Conservation (phyloP, 2,329 filamentous ascomycete genomes). For the Torrubiellomyces zombiae region DNA sequence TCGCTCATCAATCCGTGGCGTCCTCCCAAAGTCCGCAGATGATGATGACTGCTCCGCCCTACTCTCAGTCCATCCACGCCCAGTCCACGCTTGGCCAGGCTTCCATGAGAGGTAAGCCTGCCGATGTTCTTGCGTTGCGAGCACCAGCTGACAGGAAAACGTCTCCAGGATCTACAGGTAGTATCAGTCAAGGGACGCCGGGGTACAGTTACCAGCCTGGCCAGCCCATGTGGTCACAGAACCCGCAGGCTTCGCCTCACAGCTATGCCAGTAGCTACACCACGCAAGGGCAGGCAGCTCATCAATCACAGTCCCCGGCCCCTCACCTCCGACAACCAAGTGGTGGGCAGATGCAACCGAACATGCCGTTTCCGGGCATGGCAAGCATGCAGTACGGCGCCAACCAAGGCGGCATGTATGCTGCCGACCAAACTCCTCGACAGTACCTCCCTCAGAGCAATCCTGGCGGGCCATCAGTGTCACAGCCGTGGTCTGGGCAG, state of each 20-base stretch:
- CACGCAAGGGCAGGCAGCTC: constrained; percentile 33
- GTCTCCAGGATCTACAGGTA: constrained; percentile 30
- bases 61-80: constrained; percentile 54
- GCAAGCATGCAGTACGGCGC: constrained; percentile 40
- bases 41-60: constrained; percentile 49
- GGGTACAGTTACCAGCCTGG: constrained; percentile 46
- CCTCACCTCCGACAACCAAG: constrained; percentile 42
- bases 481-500: constrained; percentile 39
- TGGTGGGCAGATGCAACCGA: constrained; percentile 37
- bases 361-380: constrained; percentile 48
- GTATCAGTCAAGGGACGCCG: constrained; percentile 32
- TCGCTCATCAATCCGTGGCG: constrained; percentile 40
- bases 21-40: constrained; percentile 47
- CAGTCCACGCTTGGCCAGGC: constrained; percentile 59
- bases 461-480: constrained; percentile 30
- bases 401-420: constrained; percentile 39
- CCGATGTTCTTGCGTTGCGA: constrained; percentile 24
- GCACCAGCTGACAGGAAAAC: constrained; percentile 1
- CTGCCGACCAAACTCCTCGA: constrained; percentile 44
- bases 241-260: constrained; percentile 45
- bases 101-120: constrained; percentile 51
- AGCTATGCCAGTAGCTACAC: constrained; percentile 36
- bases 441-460: constrained; percentile 52
- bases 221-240: constrained; percentile 48
- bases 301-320: constrained; percentile 37